phyloP scores from a whole-genome alignment of 1,284 basidiomycete species.

The Veloporphyrellus conicus region DNA sequence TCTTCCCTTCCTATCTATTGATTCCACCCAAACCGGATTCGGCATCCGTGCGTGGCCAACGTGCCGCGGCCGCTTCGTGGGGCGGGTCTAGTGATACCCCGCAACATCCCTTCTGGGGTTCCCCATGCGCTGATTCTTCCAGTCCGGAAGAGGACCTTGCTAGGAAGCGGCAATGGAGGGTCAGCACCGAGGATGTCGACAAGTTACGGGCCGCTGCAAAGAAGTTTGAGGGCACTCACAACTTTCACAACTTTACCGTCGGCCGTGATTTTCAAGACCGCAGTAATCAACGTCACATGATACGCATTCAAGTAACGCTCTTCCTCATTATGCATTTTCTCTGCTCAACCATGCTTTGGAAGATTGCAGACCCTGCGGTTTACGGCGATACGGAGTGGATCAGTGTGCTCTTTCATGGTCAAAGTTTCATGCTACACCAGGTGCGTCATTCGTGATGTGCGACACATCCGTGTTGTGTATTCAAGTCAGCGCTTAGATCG shows the following conservation, averaged over 20 bases:
- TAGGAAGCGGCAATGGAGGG: constrained; percentile 68
- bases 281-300: constrained; percentile 81
- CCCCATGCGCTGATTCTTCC: constrained; percentile 35
- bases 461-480: constrained; percentile 4
- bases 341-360: background rate
- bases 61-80: constrained; percentile 17
- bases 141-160: constrained; percentile 52
- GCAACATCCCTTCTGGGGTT: constrained; percentile 49
- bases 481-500: constrained; percentile 17
- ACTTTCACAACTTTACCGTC: constrained; percentile 98
- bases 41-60: constrained; percentile 48
- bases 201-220: constrained; percentile 54
- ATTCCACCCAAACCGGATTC: constrained; percentile 84
- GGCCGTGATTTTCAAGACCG: constrained; percentile 81
- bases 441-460: constrained; percentile 38
- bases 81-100: constrained; percentile 9
- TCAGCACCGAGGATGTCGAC: constrained; percentile 50
- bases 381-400: constrained; percentile 95
- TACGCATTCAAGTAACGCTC: constrained; percentile 67
- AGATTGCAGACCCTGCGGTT: constrained; percentile 77
- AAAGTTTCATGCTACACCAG: constrained; percentile 99
- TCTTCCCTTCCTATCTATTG: constrained; percentile 91
- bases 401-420: constrained; percentile 89
- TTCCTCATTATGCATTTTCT: background rate
- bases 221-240: constrained; percentile 79